Evolutionary conservation across 140 eudicot species (phyloP), one percentile per base, ranked within the genome.

Genomic region (Bidens hawaiensis): DNA sequence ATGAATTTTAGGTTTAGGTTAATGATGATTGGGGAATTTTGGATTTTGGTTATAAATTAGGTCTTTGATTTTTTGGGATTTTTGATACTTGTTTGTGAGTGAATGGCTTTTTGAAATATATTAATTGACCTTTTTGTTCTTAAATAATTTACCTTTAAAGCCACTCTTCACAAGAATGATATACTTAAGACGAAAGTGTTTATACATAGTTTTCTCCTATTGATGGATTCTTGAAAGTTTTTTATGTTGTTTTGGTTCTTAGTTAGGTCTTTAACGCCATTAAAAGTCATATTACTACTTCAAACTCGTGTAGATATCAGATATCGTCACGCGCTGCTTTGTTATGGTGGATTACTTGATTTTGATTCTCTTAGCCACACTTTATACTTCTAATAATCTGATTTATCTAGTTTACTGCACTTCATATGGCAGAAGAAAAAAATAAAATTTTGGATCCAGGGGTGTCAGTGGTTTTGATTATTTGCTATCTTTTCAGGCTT

Each of bases 401-500:
- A n/a, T n/a, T n/a, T n/a, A n/a, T n/a, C n/a, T n/a, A n/a, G n/a
- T n/a, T n/a, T n/a, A n/a, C n/a, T n/a, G n/a, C n/a, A n/a, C n/a
- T n/a, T n/a, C n/a, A n/a, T n/a, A n/a, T n/a, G n/a, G n/a, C n/a
- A n/a, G n/a, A n/a, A n/a, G n/a, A n/a, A n/a, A n/a, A n/a, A n/a
- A n/a, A n/a, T n/a, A n/a, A n/a, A n/a, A n/a, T n/a, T n/a, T n/a
- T n/a, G n/a, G n/a, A n/a, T n/a, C n/a, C n/a, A n/a, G n/a, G n/a
- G n/a, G n/a, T n/a, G n/a, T n/a, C n/a, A n/a, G n/a, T n/a, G n/a
- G n/a, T n/a, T n/a, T n/a, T n/a, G n/a, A n/a, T n/a, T n/a, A n/a
- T 61, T 53, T 53, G 21, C 36, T 48, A 62, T 71, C 51, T 38
- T 75, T 65, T 68, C 78, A 79, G 81, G 78, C 14, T 67, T 7